Evolutionary conservation across 345 rosid genomes (phyloP), one percentile per base, ranked within the genome.

Genomic region (Passiflora organensis): DNA sequence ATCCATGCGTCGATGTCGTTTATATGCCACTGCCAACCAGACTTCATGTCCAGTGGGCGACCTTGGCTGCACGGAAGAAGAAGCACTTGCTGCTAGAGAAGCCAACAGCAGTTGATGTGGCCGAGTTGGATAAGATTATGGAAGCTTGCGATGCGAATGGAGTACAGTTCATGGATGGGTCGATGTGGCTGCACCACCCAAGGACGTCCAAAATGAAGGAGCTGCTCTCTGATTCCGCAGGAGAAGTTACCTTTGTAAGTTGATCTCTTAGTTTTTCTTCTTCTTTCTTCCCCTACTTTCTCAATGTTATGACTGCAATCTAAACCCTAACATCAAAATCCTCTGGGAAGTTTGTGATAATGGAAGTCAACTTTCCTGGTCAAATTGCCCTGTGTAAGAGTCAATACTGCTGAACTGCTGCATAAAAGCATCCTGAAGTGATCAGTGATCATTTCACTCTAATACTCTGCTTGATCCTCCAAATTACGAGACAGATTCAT

Each of bases 161-260:
- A 23, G 83, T 82, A 0, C 87, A 82, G 76, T 82, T 82, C 66
- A 84, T 87, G 96, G 96, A 87, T 56, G 82, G 87, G 16, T 60
- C 84, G 39, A 71, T 81, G 67, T 87, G 89, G 96, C 43, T 85
- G 70, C 89, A 87, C 63, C 85, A 82, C 58, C 84, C 85, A 9
- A 70, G 93, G 60, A 82, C 93, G 56, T 55, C 16, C 21, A 74
- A 66, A 64, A 76, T 87, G 62, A 58, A 64, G 73, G 81, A 81
- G 49, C 38, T 58, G 45, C 54, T 85, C 48, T 68, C 76, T 39
- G 73, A 76, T 75, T 73, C 77, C 48, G 71, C 82, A 2, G 84
- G 89, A 49, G 61, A 61, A 6, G 59, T 72, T 37, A 13, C 59
- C 16, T 68, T 42, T 34, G 68, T 66, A 56, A 66, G 60, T 56